These are phyloP conservation scores for Dendrobium huoshanense DNA, from an alignment of 106 monocot species.

Conservation along the genomic window DNA sequence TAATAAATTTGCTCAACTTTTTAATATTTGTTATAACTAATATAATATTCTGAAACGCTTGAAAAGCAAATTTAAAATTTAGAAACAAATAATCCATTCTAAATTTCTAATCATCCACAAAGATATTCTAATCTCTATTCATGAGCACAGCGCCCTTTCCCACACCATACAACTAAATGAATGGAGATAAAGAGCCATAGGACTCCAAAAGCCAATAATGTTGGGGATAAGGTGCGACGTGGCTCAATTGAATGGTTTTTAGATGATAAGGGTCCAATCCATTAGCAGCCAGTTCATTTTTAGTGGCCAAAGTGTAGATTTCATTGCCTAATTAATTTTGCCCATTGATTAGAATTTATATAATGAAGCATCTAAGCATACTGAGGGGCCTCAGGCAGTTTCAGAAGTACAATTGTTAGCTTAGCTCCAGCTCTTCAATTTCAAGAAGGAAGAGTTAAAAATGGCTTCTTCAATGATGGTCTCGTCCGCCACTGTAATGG, in stretches of 20 bases:
- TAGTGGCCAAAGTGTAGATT: neutral
- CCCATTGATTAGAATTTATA: neutral
- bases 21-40: too few species aligned
- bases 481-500: constrained; percentile 18
- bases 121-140: too few species aligned
- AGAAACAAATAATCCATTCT: too few species aligned
- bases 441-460: neutral
- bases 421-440: neutral
- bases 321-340: neutral
- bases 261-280: neutral
- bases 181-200: too few species aligned
- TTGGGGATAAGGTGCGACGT: constrained; percentile 4
- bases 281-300: neutral
- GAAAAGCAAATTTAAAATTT: too few species aligned
- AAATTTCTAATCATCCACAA: too few species aligned
- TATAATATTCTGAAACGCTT: too few species aligned
- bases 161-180: too few species aligned
- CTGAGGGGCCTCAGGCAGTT: too few species aligned
- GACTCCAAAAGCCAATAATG: neutral
- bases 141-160: too few species aligned
- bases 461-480: constrained; percentile 33
- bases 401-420: too few species aligned
- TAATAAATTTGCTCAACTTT: too few species aligned
- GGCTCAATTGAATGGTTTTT: neutral
- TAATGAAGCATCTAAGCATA: neutral